These are phyloP conservation scores for Phytopythium oedochilum DNA, from an alignment of 352 stramenopile genomes.

Conservation along the genomic window DNA sequence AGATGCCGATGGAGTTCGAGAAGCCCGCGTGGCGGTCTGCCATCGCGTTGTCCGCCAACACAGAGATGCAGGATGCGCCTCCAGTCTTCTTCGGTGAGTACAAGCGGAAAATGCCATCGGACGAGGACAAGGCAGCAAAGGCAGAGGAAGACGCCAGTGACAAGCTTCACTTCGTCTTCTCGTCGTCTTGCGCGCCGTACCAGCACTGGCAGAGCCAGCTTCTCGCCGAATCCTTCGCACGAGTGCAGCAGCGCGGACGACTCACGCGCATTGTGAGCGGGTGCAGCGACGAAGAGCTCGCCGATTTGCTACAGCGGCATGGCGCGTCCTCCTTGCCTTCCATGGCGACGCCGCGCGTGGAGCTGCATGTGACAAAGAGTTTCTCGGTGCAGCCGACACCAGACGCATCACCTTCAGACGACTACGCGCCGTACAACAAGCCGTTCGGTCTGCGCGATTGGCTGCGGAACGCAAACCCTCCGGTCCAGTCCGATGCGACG, in stretches of 20 bases:
- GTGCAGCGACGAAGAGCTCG: constrained; percentile 40
- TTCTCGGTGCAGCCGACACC: constrained; percentile 34
- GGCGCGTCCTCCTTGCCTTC: constrained; percentile 12
- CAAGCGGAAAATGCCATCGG: constrained; percentile 22
- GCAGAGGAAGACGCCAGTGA: constrained; percentile 41
- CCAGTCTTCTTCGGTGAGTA: constrained; percentile 45
- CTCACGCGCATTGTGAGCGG: constrained; percentile 71
- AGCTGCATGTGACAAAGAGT: constrained; percentile 53
- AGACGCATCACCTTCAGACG: constrained; percentile 12
- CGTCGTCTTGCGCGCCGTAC: constrained; percentile 48
- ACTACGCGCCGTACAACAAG: constrained; percentile 62
- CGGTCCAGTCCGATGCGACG: constrained; percentile 33
- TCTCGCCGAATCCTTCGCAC: constrained; percentile 56
- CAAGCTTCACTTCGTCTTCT: constrained; percentile 76
- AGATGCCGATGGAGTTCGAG: constrained; percentile 54
- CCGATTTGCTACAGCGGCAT: constrained; percentile 29
- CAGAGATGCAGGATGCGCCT: constrained; percentile 18
- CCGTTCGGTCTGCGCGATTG: constrained; percentile 72
- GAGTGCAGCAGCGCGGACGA: constrained; percentile 45
- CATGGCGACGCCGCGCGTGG: constrained; percentile 28
- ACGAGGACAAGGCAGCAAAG: constrained; percentile 1
- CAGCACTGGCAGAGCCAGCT: constrained; percentile 77
- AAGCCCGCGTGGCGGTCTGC: constrained; percentile 39
- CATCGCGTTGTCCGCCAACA: constrained; percentile 29
- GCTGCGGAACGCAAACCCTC: constrained; percentile 57